These are phyloP conservation scores for Penicillium sp. DNA, from an alignment of 2,329 filamentous ascomycete genomes.

Conservation along the genomic window DNA sequence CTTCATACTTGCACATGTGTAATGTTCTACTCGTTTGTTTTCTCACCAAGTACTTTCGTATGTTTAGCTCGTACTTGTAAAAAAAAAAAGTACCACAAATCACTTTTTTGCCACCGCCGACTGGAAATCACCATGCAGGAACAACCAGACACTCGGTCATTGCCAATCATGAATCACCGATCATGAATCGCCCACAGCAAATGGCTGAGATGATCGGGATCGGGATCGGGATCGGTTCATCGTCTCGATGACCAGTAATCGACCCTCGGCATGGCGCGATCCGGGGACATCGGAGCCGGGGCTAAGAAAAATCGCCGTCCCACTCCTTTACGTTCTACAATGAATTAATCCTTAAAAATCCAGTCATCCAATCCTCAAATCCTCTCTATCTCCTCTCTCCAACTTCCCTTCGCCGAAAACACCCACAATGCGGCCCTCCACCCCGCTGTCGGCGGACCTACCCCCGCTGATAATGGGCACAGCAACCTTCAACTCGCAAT, in stretches of 20 bases:
- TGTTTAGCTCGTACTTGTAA: not conserved
- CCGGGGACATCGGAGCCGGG: slow-evolving; percentile 21
- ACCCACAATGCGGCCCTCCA: slow-evolving; percentile 28
- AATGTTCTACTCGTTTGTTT: slow-evolving; percentile 6
- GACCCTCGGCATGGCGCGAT: slow-evolving; percentile 27
- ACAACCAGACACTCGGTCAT: not conserved
- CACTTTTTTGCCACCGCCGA: slow-evolving; percentile 21
- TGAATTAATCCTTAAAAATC: not conserved
- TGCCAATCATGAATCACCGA: not conserved
- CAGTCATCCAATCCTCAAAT: not conserved
- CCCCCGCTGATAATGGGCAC: slow-evolving; percentile 51
- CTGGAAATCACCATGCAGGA: slow-evolving; percentile 1
- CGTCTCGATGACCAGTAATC: slow-evolving; percentile 5
- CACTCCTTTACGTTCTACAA: not conserved
- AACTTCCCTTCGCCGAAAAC: not conserved
- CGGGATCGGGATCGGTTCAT: slow-evolving; percentile 4
- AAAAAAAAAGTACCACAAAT: not conserved
- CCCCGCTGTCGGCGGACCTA: slow-evolving; percentile 41
- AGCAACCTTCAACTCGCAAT: slow-evolving; percentile 51
- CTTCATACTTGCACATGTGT: slow-evolving; percentile 23
- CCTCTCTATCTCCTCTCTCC: not conserved
- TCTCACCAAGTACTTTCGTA: not conserved
- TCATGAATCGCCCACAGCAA: not conserved
- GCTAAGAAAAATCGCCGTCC: not conserved
- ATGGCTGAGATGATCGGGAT: not conserved